Conservation (phyloP, 345 rosid genomes). For the Lepidium aucheri region DNA sequence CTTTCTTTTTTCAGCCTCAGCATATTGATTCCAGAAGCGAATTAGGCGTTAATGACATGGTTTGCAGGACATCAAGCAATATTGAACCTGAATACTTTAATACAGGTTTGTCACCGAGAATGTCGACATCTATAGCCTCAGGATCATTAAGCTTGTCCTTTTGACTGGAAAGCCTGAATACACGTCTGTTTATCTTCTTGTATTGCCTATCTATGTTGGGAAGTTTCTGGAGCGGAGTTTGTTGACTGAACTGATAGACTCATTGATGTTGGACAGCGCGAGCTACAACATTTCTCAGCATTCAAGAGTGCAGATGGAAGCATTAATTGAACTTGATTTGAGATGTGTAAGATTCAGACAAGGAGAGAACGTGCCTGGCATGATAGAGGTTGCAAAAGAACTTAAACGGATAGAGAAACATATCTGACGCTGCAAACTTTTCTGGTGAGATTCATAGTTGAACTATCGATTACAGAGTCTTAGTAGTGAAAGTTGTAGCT, state of each 20-base stretch:
- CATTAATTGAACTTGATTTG: constrained; percentile 17
- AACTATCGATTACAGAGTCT: not conserved
- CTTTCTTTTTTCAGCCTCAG: constrained; percentile 13
- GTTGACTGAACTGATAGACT: not conserved
- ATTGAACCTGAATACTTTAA: not conserved
- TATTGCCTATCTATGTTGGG: not conserved
- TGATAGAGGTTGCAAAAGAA: constrained; percentile 12
- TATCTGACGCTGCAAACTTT: not conserved
- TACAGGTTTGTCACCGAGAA: constrained; percentile 20
- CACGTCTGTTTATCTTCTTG: no score
- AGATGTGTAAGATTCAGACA: constrained; percentile 17
- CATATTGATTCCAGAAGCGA: constrained; percentile 17
- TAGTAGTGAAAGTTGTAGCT: no score
- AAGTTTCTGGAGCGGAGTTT: not conserved
- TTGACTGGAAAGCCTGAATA: no score
- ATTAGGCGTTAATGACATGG: not conserved
- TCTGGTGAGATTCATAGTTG: no score
- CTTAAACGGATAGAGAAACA: not conserved
- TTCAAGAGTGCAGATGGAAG: constrained; percentile 8
- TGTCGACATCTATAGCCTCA: constrained; percentile 10
- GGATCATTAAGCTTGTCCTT: constrained; percentile 11
- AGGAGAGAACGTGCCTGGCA: not conserved
- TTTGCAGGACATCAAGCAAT: constrained; percentile 15
- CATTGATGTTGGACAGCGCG: not conserved
- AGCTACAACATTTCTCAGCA: not conserved